These are phyloP conservation scores for Maudiozyma saulgeensis DNA, from an alignment of 805 yeast genomes.

Conservation along the genomic window DNA sequence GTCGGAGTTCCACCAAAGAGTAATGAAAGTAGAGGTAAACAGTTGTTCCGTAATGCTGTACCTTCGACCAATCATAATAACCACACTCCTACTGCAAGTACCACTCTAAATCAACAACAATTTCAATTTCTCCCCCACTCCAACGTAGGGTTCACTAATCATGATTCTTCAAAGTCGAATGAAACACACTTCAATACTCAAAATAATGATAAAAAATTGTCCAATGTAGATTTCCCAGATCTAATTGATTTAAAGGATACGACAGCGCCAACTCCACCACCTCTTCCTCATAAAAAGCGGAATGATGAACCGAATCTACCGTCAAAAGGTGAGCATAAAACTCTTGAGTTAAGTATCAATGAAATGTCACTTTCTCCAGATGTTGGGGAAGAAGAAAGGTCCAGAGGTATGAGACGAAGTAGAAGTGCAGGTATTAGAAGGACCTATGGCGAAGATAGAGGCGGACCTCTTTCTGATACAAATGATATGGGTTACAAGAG, in stretches of 20 bases:
- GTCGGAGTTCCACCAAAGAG: background rate
- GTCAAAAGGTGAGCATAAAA: background rate
- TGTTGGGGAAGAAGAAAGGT: background rate
- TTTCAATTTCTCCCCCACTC: background rate
- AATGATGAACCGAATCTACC: background rate
- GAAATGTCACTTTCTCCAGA: conserved; percentile 6
- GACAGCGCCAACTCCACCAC: background rate
- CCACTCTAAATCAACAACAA: background rate
- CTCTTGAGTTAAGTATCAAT: conserved; percentile 12
- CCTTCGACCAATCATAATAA: background rate
- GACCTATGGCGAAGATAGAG: background rate
- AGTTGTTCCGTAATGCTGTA: background rate
- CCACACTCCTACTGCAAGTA: no score
- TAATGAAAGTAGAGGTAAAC: background rate
- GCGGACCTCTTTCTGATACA: no score
- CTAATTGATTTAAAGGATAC: background rate
- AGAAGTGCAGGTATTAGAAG: background rate
- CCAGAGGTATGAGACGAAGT: background rate
- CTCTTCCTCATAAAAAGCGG: background rate
- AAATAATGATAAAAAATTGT: no score
- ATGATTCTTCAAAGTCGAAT: background rate
- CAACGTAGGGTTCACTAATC: background rate
- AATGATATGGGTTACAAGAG: background rate
- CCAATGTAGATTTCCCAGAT: background rate
- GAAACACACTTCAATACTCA: no score